Percentiles rank a stretch among this genome's conserved stretches.
phyloP scores from a whole-genome alignment of 2,329 filamentous ascomycete species.

The Davidsoniella neocaledoniae region DNA sequence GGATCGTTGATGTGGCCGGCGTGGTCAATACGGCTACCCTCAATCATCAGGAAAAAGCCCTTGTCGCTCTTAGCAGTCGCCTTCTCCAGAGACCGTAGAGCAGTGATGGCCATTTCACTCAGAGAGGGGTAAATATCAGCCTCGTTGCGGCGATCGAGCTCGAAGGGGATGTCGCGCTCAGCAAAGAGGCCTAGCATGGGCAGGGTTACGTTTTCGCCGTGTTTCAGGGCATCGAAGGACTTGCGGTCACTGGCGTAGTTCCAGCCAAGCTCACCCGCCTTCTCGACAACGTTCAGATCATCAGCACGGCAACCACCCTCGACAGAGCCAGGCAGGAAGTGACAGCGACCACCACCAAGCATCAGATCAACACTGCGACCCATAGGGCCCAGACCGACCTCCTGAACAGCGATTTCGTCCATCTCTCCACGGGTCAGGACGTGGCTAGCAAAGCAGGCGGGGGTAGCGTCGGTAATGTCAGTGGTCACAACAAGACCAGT shows the following conservation, averaged over 20 bases:
- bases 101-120: constrained; percentile 77
- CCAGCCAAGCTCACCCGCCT: constrained; percentile 65
- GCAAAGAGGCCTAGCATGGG: constrained; percentile 81
- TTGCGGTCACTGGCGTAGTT: constrained; percentile 55
- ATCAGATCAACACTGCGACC: constrained; percentile 83
- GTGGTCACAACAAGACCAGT: constrained; percentile 94
- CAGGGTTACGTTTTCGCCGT: constrained; percentile 51
- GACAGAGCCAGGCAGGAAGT: constrained; percentile 73
- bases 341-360: constrained; percentile 81
- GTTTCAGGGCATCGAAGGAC: constrained; percentile 58
- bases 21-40: constrained; percentile 91
- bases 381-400: constrained; percentile 74
- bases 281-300: constrained; percentile 52
- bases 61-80: constrained; percentile 73
- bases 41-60: constrained; percentile 98
- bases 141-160: constrained; percentile 72
- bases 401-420: constrained; percentile 81
- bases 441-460: constrained; percentile 85
- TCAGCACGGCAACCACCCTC: constrained; percentile 70
- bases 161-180: constrained; percentile 68
- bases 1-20: constrained; percentile 78
- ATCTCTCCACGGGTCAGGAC: constrained; percentile 65
- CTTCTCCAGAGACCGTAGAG: constrained; percentile 59
- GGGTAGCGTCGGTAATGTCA: constrained; percentile 86
- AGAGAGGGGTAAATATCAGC: constrained; percentile 72